Evolutionary conservation across 345 rosid species (phyloP).

Genomic region (Salix suchowensis): DNA sequence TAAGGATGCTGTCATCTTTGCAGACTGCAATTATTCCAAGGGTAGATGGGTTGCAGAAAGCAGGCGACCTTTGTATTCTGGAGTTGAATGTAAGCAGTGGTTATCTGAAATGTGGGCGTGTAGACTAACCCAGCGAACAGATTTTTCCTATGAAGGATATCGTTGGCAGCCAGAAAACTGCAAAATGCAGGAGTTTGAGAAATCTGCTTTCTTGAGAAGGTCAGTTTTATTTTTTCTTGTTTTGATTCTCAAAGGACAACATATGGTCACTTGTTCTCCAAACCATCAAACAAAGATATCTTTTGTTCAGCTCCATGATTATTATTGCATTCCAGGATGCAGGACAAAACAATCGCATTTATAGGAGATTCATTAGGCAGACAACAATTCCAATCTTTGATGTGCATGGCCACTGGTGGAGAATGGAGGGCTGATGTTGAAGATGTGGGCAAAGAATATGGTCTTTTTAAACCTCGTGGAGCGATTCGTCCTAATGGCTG

Average conservation of each 20-base stretch:
- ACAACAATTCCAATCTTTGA: constrained; percentile 56
- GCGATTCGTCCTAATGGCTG: constrained; percentile 48
- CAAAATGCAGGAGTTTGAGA: constrained; percentile 56
- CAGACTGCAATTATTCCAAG: constrained; percentile 32
- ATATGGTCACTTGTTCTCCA: background rate
- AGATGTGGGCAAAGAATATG: constrained; percentile 46
- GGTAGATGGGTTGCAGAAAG: constrained; percentile 30
- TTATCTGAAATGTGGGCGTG: constrained; percentile 32
- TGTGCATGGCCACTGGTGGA: constrained; percentile 58
- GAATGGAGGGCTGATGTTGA: constrained; percentile 35
- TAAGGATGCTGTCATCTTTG: background rate
- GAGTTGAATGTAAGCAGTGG: constrained; percentile 28
- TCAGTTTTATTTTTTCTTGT: constrained; percentile 2
- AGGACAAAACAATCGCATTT: constrained; percentile 48
- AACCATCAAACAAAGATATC: background rate
- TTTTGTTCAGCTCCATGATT: background rate
- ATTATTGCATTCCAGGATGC: constrained; percentile 37
- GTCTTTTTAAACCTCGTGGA: constrained; percentile 33
- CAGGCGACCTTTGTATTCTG: constrained; percentile 23
- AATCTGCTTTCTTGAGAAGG: constrained; percentile 61
- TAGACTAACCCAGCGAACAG: constrained; percentile 30
- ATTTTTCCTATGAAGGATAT: constrained; percentile 67
- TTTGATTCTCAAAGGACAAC: background rate
- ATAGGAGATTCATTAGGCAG: constrained; percentile 58
- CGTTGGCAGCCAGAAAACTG: constrained; percentile 81